Base-by-base conservation (phyloP, 202 grass and related monocot genomes). In the Carex arenaria region DNA sequence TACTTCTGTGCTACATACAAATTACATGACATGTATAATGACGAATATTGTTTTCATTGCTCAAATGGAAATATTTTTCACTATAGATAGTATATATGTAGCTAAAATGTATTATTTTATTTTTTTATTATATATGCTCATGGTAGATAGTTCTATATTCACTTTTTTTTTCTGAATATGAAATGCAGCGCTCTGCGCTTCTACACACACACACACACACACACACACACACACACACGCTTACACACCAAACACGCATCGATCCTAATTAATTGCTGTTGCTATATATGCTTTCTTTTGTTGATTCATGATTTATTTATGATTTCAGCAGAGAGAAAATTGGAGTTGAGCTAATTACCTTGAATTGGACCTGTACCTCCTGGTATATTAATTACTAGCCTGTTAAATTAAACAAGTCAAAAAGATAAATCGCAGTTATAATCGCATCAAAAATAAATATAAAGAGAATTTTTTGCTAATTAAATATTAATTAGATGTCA, bases 321-420 rank as follows among this genome's bases (percentile, higher is more conserved):
- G 42, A 45, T 8, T 45, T 45, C 42, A 76, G 45, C 56, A 54
- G 7, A 77, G 72, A 77, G 17, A 40, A 5, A 68, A 18, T 67
- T 67, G 17, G 3, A 43, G 0, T 30, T 51, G n/a, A 62, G 80
- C 70, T 67, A 42, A 42, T 45, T 18, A 93, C 93, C 93, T 88
- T 83, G 90, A 45, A 52, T 79, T 43, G 89, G 85, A 82, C 89
- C 87, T 30, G 82, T 88, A 78, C 89, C 93, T 22, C 93, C 93
- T 3, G 90, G 93, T 84, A 96, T 91, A 54, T 96, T 96, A 42
- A 89, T 13, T 70, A 93, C 87, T 67, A 89, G 78, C 93, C 93
- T 90, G 86, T 36, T 8, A 66, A 57, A 53, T 56, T 19, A 47
- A 73, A 69, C 45, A 45, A 11, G 15, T n/a, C 56, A 64, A 45